Evolutionary conservation across 225 moss, liverwort and hornwort genomes (phyloP).

Genomic region (Pleurozium schreberi): DNA sequence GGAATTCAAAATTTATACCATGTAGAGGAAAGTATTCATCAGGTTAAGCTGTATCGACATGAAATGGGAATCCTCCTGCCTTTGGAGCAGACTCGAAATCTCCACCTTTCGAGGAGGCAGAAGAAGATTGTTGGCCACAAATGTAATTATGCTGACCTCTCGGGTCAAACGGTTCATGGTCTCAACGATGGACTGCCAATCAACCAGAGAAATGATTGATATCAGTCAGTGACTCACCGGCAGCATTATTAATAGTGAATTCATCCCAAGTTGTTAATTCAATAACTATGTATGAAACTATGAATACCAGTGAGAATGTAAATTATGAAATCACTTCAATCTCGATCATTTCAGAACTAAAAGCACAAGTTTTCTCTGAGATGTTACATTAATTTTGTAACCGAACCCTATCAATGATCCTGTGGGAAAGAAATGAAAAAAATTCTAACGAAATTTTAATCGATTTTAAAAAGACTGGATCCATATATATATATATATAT

Average conservation of each 20-base stretch:
- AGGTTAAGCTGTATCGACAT: slow-evolving; percentile 55
- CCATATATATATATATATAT: too few species aligned
- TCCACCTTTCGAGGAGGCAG: slow-evolving; percentile 40
- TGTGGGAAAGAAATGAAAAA: neutral
- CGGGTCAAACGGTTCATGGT: slow-evolving; percentile 41
- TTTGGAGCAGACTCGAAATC: slow-evolving; percentile 21
- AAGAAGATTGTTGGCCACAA: slow-evolving; percentile 46
- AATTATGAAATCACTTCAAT: neutral
- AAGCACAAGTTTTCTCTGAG: neutral
- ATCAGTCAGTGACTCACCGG: neutral
- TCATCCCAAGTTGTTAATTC: neutral
- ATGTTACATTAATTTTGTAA: neutral
- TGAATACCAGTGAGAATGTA: neutral
- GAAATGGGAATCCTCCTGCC: slow-evolving; percentile 37
- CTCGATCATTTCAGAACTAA: neutral
- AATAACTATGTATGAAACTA: neutral
- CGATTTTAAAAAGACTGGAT: neutral
- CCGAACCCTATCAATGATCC: neutral
- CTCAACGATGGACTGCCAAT: slow-evolving; percentile 36
- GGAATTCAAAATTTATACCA: slow-evolving; percentile 23
- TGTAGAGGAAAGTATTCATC: slow-evolving; percentile 55
- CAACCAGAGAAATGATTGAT: neutral
- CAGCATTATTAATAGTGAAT: neutral
- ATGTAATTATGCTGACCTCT: slow-evolving; percentile 36
- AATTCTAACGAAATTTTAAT: neutral